These are phyloP conservation scores for Dioszegia hungarica DNA, from an alignment of 768 basidiomycete species.

Conservation along the genomic window DNA sequence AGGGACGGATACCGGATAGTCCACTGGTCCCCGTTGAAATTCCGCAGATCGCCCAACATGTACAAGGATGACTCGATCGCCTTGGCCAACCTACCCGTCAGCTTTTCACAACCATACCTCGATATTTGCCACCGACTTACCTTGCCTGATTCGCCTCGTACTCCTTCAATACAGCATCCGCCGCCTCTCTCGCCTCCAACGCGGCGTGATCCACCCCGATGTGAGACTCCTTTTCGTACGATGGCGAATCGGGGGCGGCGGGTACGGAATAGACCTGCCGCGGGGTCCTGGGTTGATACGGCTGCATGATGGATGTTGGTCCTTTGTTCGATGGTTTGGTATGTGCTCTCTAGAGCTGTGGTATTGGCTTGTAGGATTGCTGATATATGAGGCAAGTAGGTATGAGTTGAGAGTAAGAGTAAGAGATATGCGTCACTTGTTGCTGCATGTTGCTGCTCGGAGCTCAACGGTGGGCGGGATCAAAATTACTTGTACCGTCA, in stretches of 20 bases:
- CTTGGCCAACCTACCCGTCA: constrained; percentile 58
- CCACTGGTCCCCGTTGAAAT: constrained; percentile 83
- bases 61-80: constrained; percentile 70
- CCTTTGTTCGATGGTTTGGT: background rate
- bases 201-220: constrained; percentile 25
- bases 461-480: too few relatives aligned
- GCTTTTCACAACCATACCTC: background rate
- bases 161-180: constrained; percentile 39
- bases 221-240: constrained; percentile 41
- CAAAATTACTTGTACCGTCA: too few relatives aligned
- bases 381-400: background rate
- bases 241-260: constrained; percentile 32
- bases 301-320: constrained; percentile 30
- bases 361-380: background rate
- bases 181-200: constrained; percentile 27
- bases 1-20: constrained; percentile 81
- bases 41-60: constrained; percentile 65
- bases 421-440: too few relatives aligned
- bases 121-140: constrained; percentile 54
- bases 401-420: too few relatives aligned
- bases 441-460: too few relatives aligned
- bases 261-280: constrained; percentile 11
- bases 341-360: too few relatives aligned
- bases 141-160: constrained; percentile 59
- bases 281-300: constrained; percentile 28